Evolutionary conservation across 805 yeast species (phyloP).

Genomic region (Pichia eremophila): DNA sequence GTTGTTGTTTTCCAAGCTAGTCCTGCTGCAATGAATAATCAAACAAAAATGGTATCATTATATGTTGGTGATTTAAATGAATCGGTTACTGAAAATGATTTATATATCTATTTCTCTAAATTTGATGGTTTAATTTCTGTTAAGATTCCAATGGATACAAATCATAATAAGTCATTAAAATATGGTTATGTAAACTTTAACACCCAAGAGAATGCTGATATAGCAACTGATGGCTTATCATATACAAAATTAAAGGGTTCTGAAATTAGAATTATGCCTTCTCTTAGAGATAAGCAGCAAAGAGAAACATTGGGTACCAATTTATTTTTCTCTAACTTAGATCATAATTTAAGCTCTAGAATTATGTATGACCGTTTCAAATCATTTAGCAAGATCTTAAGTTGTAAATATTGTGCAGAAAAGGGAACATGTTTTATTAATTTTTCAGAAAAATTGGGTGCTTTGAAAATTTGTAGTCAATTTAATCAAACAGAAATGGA

Average conservation of each 20-base stretch:
- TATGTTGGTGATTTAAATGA: slow-evolving; percentile 58
- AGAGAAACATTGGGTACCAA: slow-evolving; percentile 40
- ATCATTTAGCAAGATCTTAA: slow-evolving; percentile 20
- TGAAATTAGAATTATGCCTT: slow-evolving; percentile 49
- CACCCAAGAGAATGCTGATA: slow-evolving; percentile 39
- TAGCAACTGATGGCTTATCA: slow-evolving; percentile 50
- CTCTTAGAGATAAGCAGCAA: slow-evolving; percentile 33
- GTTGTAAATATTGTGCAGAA: slow-evolving; percentile 22
- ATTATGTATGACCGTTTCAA: slow-evolving; percentile 22
- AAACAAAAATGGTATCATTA: slow-evolving; percentile 24
- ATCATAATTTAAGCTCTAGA: slow-evolving; percentile 26
- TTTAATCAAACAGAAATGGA: slow-evolving; percentile 17
- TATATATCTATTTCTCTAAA: slow-evolving; percentile 34
- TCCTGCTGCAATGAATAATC: slow-evolving; percentile 1
- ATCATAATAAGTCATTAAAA: slow-evolving; percentile 49
- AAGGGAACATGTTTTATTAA: slow-evolving; percentile 31
- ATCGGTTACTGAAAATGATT: slow-evolving; percentile 37
- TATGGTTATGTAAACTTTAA: slow-evolving; percentile 66
- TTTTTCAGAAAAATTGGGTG: slow-evolving; percentile 29
- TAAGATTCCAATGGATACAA: slow-evolving; percentile 49
- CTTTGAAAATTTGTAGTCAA: slow-evolving; percentile 27
- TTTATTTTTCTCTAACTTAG: slow-evolving; percentile 39
- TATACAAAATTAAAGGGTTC: slow-evolving; percentile 31
- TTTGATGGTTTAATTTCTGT: slow-evolving; percentile 44
- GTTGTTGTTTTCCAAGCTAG: no score